Evolutionary conservation across 306 rosid genomes (phyloP).

Genomic region (Sechiopsis laciniata): DNA sequence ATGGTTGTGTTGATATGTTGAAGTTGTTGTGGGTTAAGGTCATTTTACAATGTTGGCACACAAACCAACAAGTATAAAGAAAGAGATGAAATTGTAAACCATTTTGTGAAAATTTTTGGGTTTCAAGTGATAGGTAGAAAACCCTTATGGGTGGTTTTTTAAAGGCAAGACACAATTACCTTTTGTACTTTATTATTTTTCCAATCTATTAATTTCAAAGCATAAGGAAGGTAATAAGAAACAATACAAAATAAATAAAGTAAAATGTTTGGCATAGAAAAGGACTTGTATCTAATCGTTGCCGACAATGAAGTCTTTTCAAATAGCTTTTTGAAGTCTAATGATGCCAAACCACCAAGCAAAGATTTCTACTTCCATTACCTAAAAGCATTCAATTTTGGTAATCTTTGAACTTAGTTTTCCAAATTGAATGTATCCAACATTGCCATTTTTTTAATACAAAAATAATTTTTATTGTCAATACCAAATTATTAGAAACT

Average conservation of each 20-base stretch:
- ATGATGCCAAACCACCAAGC: constrained; percentile 22
- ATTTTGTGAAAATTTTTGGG: too few relatives aligned
- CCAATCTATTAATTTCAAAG: too few relatives aligned
- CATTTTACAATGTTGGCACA: too few relatives aligned
- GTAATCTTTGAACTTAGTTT: constrained; percentile 11
- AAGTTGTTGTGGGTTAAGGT: too few relatives aligned
- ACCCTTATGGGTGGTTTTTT: too few relatives aligned
- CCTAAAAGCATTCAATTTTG: constrained; percentile 15
- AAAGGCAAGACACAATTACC: too few relatives aligned
- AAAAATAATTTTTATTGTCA: neutral
- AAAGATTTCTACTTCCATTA: constrained; percentile 9
- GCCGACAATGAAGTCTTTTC: constrained; percentile 7
- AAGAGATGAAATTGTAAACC: too few relatives aligned
- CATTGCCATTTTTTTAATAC: neutral
- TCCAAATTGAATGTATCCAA: constrained; percentile 11
- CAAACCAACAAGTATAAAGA: too few relatives aligned
- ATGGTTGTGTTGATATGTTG: too few relatives aligned
- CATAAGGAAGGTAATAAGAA: neutral
- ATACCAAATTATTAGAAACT: neutral
- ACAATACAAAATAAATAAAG: neutral
- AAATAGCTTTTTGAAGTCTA: constrained; percentile 2
- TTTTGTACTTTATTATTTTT: too few relatives aligned
- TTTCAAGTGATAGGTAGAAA: too few relatives aligned
- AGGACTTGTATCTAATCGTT: constrained; percentile 12
- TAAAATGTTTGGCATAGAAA: constrained; percentile 20